phyloP scores from a whole-genome alignment of 2,329 filamentous ascomycete species.

The Alternaria sp. region DNA sequence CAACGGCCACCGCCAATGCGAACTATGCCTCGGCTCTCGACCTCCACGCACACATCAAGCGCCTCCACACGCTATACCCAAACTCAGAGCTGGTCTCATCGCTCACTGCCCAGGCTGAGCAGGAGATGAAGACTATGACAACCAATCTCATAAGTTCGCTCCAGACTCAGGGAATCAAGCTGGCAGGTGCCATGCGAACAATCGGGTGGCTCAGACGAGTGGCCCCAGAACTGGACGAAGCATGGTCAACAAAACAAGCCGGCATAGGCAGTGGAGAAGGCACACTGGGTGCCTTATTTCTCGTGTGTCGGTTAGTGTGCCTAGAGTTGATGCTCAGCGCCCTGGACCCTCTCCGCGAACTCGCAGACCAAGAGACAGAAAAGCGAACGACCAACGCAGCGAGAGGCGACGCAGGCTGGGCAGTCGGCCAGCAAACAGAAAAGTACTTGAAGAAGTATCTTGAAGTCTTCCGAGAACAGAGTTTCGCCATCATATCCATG shows the following conservation, averaged over 20 bases:
- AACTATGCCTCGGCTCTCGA: slow-evolving; percentile 92
- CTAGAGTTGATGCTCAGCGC: slow-evolving; percentile 81
- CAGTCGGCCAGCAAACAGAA: slow-evolving; percentile 88
- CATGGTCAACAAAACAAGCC: slow-evolving; percentile 37
- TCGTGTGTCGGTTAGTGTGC: slow-evolving; percentile 83
- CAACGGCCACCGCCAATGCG: slow-evolving; percentile 55
- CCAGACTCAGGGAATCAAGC: slow-evolving; percentile 78
- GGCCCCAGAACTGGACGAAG: slow-evolving; percentile 74
- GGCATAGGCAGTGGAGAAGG: slow-evolving; percentile 60
- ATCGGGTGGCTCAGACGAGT: slow-evolving; percentile 90
- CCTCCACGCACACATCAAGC: slow-evolving; percentile 89
- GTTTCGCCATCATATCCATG: slow-evolving; percentile 93
- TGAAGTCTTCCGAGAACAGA: slow-evolving; percentile 97
- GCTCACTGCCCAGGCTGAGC: slow-evolving; percentile 78
- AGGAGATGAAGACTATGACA: slow-evolving; percentile 87
- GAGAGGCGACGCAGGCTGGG: slow-evolving; percentile 60
- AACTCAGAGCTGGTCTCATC: slow-evolving; percentile 76
- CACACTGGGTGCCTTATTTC: slow-evolving; percentile 80
- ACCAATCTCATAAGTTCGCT: slow-evolving; percentile 81
- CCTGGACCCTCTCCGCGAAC: slow-evolving; percentile 80
- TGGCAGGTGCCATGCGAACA: slow-evolving; percentile 88
- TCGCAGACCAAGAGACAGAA: slow-evolving; percentile 83
- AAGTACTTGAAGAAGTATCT: slow-evolving; percentile 93
- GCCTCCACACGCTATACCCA: slow-evolving; percentile 82
- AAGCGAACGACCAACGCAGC: slow-evolving; percentile 47